Evolutionary conservation across 805 yeast species (phyloP).

Genomic region (Ogataea methanolica): DNA sequence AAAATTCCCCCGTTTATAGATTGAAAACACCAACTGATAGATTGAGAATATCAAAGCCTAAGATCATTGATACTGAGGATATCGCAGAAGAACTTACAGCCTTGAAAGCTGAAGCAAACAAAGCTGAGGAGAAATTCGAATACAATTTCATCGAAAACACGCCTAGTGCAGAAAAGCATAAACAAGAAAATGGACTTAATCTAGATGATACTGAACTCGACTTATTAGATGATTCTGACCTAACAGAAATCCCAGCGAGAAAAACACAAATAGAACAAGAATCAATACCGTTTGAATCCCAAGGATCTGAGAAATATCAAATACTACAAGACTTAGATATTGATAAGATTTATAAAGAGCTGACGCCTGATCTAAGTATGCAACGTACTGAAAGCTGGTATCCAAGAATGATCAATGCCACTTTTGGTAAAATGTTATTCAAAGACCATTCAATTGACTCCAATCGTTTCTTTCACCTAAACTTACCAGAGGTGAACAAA

Average conservation of each 20-base stretch:
- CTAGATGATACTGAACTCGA: too few relatives aligned
- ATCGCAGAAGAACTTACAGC: conserved; percentile 8
- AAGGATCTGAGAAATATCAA: neutral
- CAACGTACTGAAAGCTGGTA: conserved; percentile 12
- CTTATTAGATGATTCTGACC: too few relatives aligned
- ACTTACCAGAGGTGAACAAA: conserved; percentile 22
- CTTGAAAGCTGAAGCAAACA: conserved; percentile 16
- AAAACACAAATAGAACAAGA: neutral
- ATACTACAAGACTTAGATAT: conserved; percentile 2
- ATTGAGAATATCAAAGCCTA: neutral
- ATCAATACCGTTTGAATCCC: neutral
- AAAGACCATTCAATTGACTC: conserved; percentile 6
- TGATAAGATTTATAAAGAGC: conserved; percentile 4
- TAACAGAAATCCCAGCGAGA: too few relatives aligned
- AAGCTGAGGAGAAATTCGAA: conserved; percentile 25
- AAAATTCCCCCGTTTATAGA: conserved; percentile 15
- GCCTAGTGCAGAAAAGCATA: neutral
- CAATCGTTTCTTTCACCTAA: conserved; percentile 21
- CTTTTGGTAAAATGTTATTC: conserved; percentile 26
- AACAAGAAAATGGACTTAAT: neutral
- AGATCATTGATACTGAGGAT: neutral
- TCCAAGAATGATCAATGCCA: conserved; percentile 22
- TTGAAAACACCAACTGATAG: conserved; percentile 1
- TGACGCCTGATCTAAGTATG: conserved; percentile 6
- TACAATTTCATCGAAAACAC: conserved; percentile 21